Base-by-base conservation (phyloP, 129 eudicot genomes). In the Ambrosia artemisiifolia region DNA sequence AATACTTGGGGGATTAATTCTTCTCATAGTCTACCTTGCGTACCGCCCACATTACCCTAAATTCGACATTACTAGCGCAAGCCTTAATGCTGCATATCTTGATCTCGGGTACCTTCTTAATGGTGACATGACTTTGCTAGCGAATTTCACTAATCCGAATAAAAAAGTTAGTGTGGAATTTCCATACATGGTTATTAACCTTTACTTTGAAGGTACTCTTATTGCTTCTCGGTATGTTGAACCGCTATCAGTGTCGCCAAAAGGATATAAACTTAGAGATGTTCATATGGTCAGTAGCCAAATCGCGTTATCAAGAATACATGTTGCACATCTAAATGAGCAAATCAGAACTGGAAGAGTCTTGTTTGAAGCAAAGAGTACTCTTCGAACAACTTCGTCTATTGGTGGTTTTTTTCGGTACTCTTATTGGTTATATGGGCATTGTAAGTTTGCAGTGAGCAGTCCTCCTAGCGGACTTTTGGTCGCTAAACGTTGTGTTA, bases 71-170 rank as follows among this genome's bases (percentile, higher is more conserved):
- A 50, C 91, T 0, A 81, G 77, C 7, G 96, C 85, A 17, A 84
- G 85, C 43, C 78, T 95, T 46, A 95, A 95, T 14, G 91, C 90
- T 0, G 99, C 88, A 30, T 95, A 94, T 78, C 99, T 94, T 14
- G 99, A 95, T 80, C 83, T 88, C 84, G 97, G 97, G 1, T 88
- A 88, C 61, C 83, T 94, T 42, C 86, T 86, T 9, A 95, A 95
- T 20, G 91, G 90, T 0, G 99, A 95, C 64, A 20, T 91, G 19
- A 90, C 89, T 16, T 11, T 95, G 35, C 85, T 95, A 1, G 92
- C 85, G 9, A 95, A 95, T 81, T 95, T 95, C 85, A 95, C 91
- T 2, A 95, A 95, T 43, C 96, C 99, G 54, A 95, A 86, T 80
- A 84, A 75, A 63, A 95, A 88, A 68, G 90, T 86, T 24, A 81